Percentiles rank a stretch among this genome's conserved stretches.
Evolutionary conservation across 2,329 filamentous ascomycete genomes (phyloP).

Genomic region (Karstenula rhodostoma): DNA sequence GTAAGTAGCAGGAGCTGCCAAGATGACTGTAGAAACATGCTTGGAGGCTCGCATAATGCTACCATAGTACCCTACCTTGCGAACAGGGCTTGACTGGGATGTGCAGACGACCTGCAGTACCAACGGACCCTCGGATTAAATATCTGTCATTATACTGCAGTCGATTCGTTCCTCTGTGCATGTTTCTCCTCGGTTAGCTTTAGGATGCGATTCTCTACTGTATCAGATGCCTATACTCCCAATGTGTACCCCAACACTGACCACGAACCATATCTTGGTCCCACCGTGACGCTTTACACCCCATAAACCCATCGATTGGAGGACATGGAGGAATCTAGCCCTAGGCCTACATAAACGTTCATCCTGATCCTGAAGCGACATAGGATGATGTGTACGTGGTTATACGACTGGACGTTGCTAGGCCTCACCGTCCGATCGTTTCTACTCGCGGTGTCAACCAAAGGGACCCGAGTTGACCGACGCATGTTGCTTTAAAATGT

Average conservation of each 20-base stretch:
- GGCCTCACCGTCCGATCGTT: background rate
- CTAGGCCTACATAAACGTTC: background rate
- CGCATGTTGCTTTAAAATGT: background rate
- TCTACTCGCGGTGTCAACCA: background rate
- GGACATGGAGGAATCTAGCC: background rate
- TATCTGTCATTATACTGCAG: background rate
- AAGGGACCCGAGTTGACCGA: background rate
- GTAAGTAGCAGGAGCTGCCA: background rate
- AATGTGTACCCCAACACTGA: background rate
- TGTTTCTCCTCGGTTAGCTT: background rate
- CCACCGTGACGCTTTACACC: background rate
- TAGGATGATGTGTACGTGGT: background rate
- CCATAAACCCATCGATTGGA: background rate
- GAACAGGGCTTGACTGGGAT: too few relatives aligned
- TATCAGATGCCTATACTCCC: background rate
- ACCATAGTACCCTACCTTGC: background rate
- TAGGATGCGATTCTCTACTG: background rate
- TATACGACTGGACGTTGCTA: background rate
- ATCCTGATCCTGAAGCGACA: background rate
- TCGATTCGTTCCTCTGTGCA: background rate
- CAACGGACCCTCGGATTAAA: background rate
- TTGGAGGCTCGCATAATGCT: background rate
- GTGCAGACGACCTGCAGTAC: too few relatives aligned
- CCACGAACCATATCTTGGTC: background rate
- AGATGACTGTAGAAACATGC: background rate